Base-by-base conservation (phyloP, 1,284 basidiomycete species). In the Ganoderma lucidum region DNA sequence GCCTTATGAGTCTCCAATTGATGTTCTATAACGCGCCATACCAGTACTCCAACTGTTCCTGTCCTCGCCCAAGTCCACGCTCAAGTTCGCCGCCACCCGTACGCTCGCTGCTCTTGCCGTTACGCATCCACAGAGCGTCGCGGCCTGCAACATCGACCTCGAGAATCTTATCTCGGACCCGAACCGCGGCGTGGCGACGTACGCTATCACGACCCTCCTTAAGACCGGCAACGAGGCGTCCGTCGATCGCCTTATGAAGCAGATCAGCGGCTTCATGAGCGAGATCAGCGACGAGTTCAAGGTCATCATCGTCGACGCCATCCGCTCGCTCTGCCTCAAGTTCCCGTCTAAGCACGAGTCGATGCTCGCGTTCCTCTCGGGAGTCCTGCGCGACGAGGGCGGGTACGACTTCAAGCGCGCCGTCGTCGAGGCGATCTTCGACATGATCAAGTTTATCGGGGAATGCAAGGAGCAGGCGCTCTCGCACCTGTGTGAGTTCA, bases 241-340 rank as follows among this genome's bases (percentile, higher is more conserved):
- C 2, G 98, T 99, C 42, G 98, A 99, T 83, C 92, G 98, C 66
- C 89, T 99, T 74, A 99, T 99, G 93, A 99, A 99, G 82, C 97
- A 99, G 83, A 99, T 99, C 78, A 95, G 96, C 64, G 93, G 96
- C 62, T 99, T 99, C 87, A 99, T 99, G 97, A 90, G 93, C 73
- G 98, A 99, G 82, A 99, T 99, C 82, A 97, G 95, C 75, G 98
- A 99, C 82, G 98, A 99, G 83, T 99, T 99, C 90, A 99, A 99
- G 86, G 96, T 99, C 78, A 98, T 99, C 82, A 98, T 99, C 66
- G 97, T 99, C 72, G 96, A 99, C 73, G 98, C 98, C 63, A 98
- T 99, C 79, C 95, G 98, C 67, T 96, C 97, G 19, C 90, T 99
- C 58, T 99, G 97, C 83, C 91, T 99, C 84, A 99, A 99, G 83